Evolutionary conservation across 106 monocot species (phyloP).

Genomic region (Dendrobium chrysotoxum): DNA sequence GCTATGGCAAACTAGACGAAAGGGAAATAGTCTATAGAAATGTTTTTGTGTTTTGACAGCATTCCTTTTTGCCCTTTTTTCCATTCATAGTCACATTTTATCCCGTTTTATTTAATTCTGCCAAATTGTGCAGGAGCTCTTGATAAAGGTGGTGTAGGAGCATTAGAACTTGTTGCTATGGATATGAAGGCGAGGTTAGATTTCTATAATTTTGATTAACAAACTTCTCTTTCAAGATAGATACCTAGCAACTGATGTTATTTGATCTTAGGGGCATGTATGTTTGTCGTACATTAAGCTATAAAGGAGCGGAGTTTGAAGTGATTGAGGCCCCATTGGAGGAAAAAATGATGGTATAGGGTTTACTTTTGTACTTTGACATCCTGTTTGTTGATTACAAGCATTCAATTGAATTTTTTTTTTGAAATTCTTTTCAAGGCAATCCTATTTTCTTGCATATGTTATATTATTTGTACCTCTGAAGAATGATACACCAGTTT

Average conservation of each 20-base stretch:
- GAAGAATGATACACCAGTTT: not conserved
- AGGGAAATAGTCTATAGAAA: not conserved
- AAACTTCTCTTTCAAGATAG: not conserved
- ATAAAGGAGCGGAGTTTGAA: constrained; percentile 94
- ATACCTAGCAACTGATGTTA: constrained; percentile 2
- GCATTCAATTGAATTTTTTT: not conserved
- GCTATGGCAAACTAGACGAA: not conserved
- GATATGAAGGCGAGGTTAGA: constrained; percentile 98
- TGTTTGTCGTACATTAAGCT: constrained; percentile 94
- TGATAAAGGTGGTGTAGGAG: constrained; percentile 98
- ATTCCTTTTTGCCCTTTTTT: not conserved
- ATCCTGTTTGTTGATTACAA: not conserved
- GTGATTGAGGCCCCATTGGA: constrained; percentile 87
- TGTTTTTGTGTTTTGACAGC: not conserved
- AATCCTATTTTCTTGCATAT: not conserved
- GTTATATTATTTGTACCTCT: not conserved
- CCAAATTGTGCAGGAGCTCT: constrained; percentile 56
- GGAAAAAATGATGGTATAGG: constrained; percentile 85
- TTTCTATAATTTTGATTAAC: not conserved
- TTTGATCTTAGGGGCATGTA: constrained; percentile 85
- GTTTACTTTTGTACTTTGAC: not conserved
- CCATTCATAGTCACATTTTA: not conserved
- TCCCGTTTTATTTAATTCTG: constrained; percentile 1
- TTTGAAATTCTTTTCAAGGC: not conserved
- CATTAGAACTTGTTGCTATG: constrained; percentile 98